A percentile compares a stretch with the other conserved stretches of the same genome.
These are phyloP conservation scores for Exophiala mesophila DNA, from an alignment of 2,329 filamentous ascomycete species.

Conservation along the genomic window DNA sequence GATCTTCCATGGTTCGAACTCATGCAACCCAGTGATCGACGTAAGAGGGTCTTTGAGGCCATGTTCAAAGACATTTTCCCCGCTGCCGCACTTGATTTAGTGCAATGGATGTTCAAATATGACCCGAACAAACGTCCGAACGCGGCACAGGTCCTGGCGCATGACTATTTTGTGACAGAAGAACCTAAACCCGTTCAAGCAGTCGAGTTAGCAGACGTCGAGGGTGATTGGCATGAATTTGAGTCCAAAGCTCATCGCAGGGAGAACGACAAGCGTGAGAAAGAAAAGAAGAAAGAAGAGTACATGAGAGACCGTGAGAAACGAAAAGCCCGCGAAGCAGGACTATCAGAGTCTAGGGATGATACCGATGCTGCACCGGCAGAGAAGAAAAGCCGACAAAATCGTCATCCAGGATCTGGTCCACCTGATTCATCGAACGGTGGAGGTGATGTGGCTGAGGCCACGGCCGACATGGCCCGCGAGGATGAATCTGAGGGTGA, in stretches of 20 bases:
- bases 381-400: slow-evolving; percentile 7
- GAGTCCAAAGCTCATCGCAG: slow-evolving; percentile 92
- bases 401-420: neutral
- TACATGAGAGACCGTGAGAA: slow-evolving; percentile 46
- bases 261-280: slow-evolving; percentile 68
- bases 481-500: slow-evolving; percentile 23
- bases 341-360: slow-evolving; percentile 9
- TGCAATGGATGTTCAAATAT: slow-evolving; percentile 80
- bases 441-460: neutral
- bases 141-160: slow-evolving; percentile 76
- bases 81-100: slow-evolving; percentile 74
- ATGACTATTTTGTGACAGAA: slow-evolving; percentile 83
- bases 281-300: slow-evolving; percentile 49
- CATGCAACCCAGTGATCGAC: slow-evolving; percentile 69
- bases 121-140: slow-evolving; percentile 79
- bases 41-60: slow-evolving; percentile 66
- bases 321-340: slow-evolving; percentile 37
- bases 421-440: neutral
- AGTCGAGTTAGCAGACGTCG: slow-evolving; percentile 72
- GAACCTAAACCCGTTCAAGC: slow-evolving; percentile 72
- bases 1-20: slow-evolving; percentile 98
- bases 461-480: slow-evolving; percentile 11
- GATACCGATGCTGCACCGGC: neutral
- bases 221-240: slow-evolving; percentile 98
- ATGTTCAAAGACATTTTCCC: slow-evolving; percentile 75